Evolutionary conservation across 129 eudicot species (phyloP).

Genomic region (Pulicaria dysenterica): DNA sequence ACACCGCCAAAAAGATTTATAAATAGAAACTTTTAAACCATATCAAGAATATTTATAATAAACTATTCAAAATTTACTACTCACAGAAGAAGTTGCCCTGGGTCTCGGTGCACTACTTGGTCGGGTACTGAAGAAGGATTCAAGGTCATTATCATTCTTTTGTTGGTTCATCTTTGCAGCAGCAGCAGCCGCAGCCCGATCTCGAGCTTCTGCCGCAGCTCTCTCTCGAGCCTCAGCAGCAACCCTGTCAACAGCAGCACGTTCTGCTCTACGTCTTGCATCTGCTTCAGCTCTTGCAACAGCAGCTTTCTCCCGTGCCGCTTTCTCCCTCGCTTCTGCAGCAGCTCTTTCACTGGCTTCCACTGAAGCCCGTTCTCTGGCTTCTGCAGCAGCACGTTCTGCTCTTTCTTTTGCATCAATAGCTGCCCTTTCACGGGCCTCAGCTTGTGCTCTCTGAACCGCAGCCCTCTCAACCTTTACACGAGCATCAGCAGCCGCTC

Average conservation of each 20-base stretch:
- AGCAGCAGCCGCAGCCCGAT: slow-evolving; percentile 60
- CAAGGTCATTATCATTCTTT: slow-evolving; percentile 88
- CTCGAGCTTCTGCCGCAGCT: slow-evolving; percentile 81
- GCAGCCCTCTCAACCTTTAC: slow-evolving; percentile 72
- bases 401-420: slow-evolving; percentile 87
- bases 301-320: slow-evolving; percentile 69
- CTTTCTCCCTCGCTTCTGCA: slow-evolving; percentile 67
- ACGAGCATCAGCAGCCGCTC: slow-evolving; percentile 80
- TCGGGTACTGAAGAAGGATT: slow-evolving; percentile 79
- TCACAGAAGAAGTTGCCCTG: slow-evolving; percentile 70
- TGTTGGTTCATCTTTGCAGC: slow-evolving; percentile 81
- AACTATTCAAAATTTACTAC: slow-evolving; percentile 37
- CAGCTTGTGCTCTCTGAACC: slow-evolving; percentile 95
- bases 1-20: background rate
- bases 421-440: slow-evolving; percentile 98
- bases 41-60: background rate
- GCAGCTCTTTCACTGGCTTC: slow-evolving; percentile 53
- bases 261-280: slow-evolving; percentile 75
- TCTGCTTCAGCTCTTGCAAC: slow-evolving; percentile 71
- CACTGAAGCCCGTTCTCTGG: slow-evolving; percentile 69
- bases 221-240: slow-evolving; percentile 83
- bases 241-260: slow-evolving; percentile 75
- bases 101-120: slow-evolving; percentile 94
- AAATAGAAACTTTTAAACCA: slow-evolving; percentile 9
- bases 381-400: slow-evolving; percentile 90